Evolutionary conservation across 345 rosid species (phyloP), one percentile per base, ranked within the genome.

Genomic region (Excoecaria cochinchinensis): DNA sequence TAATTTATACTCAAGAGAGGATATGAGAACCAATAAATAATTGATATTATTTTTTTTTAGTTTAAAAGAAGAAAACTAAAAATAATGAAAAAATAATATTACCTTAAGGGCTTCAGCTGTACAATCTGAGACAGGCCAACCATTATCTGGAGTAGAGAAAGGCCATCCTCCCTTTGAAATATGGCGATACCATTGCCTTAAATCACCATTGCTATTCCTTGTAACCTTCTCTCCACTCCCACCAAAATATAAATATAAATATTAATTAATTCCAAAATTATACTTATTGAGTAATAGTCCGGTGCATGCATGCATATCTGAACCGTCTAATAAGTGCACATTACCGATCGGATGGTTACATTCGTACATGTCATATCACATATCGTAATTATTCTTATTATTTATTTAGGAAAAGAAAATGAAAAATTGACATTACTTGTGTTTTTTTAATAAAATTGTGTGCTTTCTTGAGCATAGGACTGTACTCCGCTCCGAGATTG

Each of bases 51-150:
- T 51, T 51, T 51, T 51, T 8, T 51, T 51, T 13, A 10, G 8
- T 51, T 10, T 11, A 51, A 5, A 51, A 51, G 11, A 51, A 51
- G 31, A 31, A 31, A 31, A 31, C 31, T 31, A 31, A 31, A 31
- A 31, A 31, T 31, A 31, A 31, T 0, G 31, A 53, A 53, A 57
- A 22, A n/a, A 58, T 6, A 24, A n/a, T 51, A 48, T 11, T 62
- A 83, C 91, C 89, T 90, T 87, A 21, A 91, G 79, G 40, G 84
- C 89, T 84, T 92, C 97, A 0, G 90, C 79, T 4, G 94, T 79
- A 70, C 89, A 83, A 72, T 92, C 92, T 0, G 97, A 86, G 14
- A 83, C 90, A n/a, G 80, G 82, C 94, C 97, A 92, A 6, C 88
- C 89, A 57, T 89, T 78, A 47, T 92, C 94, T 0, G 82, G 81